Evolutionary conservation across 139 green algal species (phyloP).

Genomic region (Deuterostichococcus epilithicus): DNA sequence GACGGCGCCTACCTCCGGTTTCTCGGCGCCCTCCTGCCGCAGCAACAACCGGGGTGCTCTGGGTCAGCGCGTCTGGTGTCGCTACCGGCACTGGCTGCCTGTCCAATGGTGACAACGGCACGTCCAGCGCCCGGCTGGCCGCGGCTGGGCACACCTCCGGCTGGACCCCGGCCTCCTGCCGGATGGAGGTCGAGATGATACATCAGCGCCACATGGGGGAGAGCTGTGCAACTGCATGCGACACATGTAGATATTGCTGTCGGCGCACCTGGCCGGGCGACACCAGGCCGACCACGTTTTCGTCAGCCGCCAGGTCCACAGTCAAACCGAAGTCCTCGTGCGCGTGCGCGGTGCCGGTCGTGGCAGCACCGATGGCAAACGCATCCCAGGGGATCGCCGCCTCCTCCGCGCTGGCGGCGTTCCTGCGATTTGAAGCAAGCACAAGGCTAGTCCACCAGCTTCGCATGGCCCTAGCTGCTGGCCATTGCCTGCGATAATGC

Average conservation of each 20-base stretch:
- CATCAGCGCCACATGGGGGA: background rate
- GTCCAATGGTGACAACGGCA: too few species aligned
- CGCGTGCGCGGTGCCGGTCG: constrained; percentile 47
- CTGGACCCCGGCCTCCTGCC: background rate
- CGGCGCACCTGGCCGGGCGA: constrained; percentile 27
- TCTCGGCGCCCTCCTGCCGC: background rate
- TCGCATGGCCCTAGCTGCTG: too few species aligned
- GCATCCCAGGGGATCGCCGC: background rate
- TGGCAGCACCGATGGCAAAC: constrained; percentile 16
- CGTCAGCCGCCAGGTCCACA: constrained; percentile 59
- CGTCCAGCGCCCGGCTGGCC: too few species aligned
- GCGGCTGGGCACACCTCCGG: too few species aligned
- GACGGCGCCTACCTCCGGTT: background rate
- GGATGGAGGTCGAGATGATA: background rate
- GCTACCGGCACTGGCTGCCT: too few species aligned
- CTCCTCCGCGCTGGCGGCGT: background rate
- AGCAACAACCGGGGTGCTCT: constrained; percentile 11
- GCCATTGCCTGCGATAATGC: too few species aligned
- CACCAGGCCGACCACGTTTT: constrained; percentile 55
- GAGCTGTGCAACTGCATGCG: background rate
- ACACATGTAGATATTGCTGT: background rate
- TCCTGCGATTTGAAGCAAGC: background rate
- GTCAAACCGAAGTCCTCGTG: constrained; percentile 67
- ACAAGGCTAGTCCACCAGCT: too few species aligned
- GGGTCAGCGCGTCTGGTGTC: too few species aligned